phyloP scores from a whole-genome alignment of 495 filamentous ascomycete species.

The Platismatia glauca region DNA sequence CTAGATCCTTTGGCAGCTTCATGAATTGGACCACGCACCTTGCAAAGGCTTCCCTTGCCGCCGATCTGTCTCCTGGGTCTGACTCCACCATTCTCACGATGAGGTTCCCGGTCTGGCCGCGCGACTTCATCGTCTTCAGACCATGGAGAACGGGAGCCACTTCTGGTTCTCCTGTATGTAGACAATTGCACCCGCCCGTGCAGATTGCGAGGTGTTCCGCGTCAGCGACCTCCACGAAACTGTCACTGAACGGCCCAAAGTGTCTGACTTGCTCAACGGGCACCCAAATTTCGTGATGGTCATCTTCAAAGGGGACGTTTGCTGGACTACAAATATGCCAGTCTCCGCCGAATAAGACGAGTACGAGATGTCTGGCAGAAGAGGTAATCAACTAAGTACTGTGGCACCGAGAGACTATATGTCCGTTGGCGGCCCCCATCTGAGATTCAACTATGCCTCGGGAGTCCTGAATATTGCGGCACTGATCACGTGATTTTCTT shows the following conservation, averaged over 20 bases:
- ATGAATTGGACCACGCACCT: conserved; percentile 7
- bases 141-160: neutral
- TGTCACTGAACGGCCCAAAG: conserved; percentile 6
- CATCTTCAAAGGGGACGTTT: neutral
- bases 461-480: neutral
- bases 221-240: conserved; percentile 4
- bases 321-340: conserved; percentile 5
- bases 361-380: neutral
- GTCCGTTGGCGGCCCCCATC: conserved; percentile 6
- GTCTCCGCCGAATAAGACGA: neutral
- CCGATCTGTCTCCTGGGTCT: conserved; percentile 13
- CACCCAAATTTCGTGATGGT: neutral
- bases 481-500: conserved; percentile 10
- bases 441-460: conserved; percentile 9
- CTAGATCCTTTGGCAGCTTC: too few relatives aligned
- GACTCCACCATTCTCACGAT: conserved; percentile 12
- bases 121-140: conserved; percentile 4
- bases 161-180: neutral
- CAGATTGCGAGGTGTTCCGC: neutral
- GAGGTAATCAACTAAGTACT: neutral
- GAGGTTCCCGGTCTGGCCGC: conserved; percentile 4
- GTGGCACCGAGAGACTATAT: conserved; percentile 14
- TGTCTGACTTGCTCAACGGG: conserved; percentile 4
- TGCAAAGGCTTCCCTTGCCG: conserved; percentile 10
- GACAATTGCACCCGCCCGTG: neutral